Percentiles rank a stretch among this genome's conserved stretches.
Conservation (phyloP, 164 flowering plant species). For the Sextonia rubra region DNA sequence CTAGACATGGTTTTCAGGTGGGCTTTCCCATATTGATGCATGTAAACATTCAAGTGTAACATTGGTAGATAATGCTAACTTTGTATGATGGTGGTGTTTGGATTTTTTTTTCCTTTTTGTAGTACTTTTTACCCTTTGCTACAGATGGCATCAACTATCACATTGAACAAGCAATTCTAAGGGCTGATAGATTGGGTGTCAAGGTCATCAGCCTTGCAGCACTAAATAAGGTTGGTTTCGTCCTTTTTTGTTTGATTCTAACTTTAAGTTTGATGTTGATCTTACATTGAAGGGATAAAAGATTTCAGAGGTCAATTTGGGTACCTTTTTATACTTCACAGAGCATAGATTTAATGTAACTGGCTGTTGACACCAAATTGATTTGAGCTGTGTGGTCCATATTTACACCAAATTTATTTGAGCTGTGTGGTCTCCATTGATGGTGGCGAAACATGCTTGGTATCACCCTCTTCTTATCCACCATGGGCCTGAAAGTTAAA, state of each 20-base stretch:
- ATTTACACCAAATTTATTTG: no score
- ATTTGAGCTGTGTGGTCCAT: no score
- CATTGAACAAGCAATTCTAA: conserved; percentile 79
- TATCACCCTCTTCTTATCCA: background rate
- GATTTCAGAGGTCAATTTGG: no score
- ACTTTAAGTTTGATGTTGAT: background rate
- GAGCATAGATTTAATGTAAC: no score
- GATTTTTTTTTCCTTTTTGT: conserved; percentile 15
- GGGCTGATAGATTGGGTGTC: conserved; percentile 73
- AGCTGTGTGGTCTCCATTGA: background rate
- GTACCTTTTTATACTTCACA: no score
- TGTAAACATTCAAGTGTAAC: background rate
- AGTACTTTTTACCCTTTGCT: conserved; percentile 93
- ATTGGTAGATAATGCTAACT: background rate
- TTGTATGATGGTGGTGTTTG: background rate
- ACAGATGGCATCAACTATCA: conserved; percentile 68
- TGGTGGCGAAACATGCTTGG: background rate
- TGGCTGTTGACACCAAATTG: no score
- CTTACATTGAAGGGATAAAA: background rate
- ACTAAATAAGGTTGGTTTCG: conserved; percentile 66
- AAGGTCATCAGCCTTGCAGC: conserved; percentile 95
- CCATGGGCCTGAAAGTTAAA: background rate
- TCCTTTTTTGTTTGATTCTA: background rate
- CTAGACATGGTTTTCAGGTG: conserved; percentile 92
- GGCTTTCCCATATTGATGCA: background rate